A percentile compares a stretch with the other conserved stretches of the same genome.
These are phyloP conservation scores for Rhodotorula sp. DNA, from an alignment of 1,284 basidiomycete genomes.

Conservation along the genomic window DNA sequence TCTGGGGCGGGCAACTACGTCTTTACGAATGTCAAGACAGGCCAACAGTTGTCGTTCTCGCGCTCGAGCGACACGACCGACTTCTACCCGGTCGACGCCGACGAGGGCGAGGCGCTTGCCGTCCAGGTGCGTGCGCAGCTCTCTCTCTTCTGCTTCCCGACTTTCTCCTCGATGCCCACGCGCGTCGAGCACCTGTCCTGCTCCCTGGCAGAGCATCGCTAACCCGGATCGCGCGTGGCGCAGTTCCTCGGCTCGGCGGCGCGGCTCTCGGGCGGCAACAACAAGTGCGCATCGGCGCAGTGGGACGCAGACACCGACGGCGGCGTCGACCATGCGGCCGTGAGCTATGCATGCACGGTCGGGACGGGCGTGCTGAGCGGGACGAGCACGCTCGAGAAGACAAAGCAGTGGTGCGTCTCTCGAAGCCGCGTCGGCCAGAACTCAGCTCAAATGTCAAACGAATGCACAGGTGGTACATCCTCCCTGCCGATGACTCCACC, in stretches of 20 bases:
- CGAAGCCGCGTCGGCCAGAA: too few relatives aligned
- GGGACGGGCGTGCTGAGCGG: slow-evolving; percentile 26
- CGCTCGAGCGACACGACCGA: slow-evolving; percentile 30
- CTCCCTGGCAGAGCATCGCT: background rate
- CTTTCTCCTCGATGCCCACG: background rate
- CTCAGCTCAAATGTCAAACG: too few relatives aligned
- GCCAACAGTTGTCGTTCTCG: slow-evolving; percentile 26
- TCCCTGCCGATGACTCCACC: slow-evolving; percentile 14
- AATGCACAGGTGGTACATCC: slow-evolving; percentile 34
- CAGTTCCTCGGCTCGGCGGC: slow-evolving; percentile 28
- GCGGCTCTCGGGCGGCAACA: slow-evolving; percentile 41
- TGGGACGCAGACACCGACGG: slow-evolving; percentile 36
- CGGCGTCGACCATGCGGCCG: slow-evolving; percentile 38
- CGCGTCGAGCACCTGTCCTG: background rate
- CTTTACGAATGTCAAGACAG: slow-evolving; percentile 36
- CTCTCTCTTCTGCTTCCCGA: background rate
- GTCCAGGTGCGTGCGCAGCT: slow-evolving; percentile 26
- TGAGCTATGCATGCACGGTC: slow-evolving; percentile 39
- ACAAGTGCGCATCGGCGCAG: slow-evolving; percentile 38
- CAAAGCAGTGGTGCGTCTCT: slow-evolving; percentile 38
- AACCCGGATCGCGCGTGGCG: background rate
- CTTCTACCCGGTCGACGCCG: slow-evolving; percentile 20
- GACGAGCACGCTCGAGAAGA: slow-evolving; percentile 34
- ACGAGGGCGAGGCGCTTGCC: slow-evolving; percentile 11
- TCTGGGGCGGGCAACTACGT: slow-evolving; percentile 33